Percentiles rank a stretch among this genome's conserved stretches.
These are phyloP conservation scores for Astragalus glycyphyllos DNA, from an alignment of 306 rosid species.

Conservation along the genomic window DNA sequence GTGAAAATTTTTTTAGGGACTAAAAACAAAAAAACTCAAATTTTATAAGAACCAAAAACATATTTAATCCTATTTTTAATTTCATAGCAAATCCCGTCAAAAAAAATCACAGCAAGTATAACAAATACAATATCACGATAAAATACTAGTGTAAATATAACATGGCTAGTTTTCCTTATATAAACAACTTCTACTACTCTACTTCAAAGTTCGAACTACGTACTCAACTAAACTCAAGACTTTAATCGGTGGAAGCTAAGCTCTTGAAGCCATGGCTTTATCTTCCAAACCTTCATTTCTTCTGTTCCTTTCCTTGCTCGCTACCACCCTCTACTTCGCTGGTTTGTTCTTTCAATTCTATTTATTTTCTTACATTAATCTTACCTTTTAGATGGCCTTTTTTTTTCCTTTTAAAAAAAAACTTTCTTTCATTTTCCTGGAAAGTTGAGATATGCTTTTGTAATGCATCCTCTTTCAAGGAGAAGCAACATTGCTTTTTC, in stretches of 20 bases:
- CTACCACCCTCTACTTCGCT: constrained; percentile 44
- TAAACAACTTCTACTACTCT: neutral
- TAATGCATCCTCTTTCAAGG: neutral
- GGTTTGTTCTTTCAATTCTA: constrained; percentile 48
- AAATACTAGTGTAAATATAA: too few species aligned
- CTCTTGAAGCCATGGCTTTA: constrained; percentile 49
- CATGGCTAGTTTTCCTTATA: constrained; percentile 10
- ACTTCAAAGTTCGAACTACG: neutral
- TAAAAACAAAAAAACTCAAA: too few species aligned
- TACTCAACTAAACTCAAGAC: neutral
- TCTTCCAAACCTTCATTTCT: constrained; percentile 31
- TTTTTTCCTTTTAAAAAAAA: neutral
- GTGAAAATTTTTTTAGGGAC: too few species aligned
- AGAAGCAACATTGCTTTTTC: constrained; percentile 37
- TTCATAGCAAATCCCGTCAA: too few species aligned
- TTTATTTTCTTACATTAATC: neutral
- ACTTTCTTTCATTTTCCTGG: neutral
- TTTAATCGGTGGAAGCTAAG: neutral
- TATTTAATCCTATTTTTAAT: too few species aligned
- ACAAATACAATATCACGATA: too few species aligned
- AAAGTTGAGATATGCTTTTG: neutral
- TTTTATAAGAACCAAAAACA: too few species aligned
- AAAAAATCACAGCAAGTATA: too few species aligned
- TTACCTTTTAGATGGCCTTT: neutral
- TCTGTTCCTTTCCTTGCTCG: constrained; percentile 47